These are phyloP conservation scores for Escovopsis sp. DNA, from an alignment of 2,329 filamentous ascomycete genomes.

Conservation along the genomic window DNA sequence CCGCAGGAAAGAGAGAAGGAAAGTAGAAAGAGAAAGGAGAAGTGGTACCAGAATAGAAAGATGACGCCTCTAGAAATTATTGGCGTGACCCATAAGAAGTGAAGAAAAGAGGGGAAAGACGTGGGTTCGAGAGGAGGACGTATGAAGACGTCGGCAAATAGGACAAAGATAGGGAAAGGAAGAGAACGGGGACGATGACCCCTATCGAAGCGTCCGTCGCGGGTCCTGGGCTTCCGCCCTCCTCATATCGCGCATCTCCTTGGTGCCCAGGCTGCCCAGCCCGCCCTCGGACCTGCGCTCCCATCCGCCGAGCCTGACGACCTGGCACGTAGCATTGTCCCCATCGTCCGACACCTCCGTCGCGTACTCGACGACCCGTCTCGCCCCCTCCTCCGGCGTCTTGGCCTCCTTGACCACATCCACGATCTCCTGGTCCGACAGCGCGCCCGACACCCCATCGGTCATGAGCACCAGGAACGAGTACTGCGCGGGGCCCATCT, in stretches of 20 bases:
- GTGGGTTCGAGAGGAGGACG: too few species aligned
- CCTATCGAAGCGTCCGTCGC: constrained; percentile 44
- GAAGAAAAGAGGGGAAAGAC: too few species aligned
- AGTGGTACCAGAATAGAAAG: too few species aligned
- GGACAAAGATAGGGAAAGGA: too few species aligned
- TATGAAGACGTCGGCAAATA: too few species aligned
- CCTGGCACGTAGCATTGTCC: constrained; percentile 55
- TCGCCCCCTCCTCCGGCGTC: constrained; percentile 75
- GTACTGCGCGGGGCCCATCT: constrained; percentile 72
- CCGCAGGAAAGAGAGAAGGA: too few species aligned
- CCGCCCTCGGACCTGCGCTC: constrained; percentile 69
- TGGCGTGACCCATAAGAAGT: too few species aligned
- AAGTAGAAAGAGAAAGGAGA: too few species aligned
- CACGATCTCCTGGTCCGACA: constrained; percentile 88
- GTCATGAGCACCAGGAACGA: constrained; percentile 77
- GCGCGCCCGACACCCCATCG: constrained; percentile 74
- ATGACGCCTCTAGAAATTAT: too few species aligned
- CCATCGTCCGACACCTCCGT: constrained; percentile 61
- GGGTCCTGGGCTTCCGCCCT: constrained; percentile 70
- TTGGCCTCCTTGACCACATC: constrained; percentile 88
- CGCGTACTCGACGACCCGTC: constrained; percentile 69
- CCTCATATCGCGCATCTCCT: constrained; percentile 77
- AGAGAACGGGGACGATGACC: too few species aligned
- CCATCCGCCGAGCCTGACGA: constrained; percentile 53
- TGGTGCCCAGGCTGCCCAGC: constrained; percentile 75